These are phyloP conservation scores for Hypoxylon sp. DNA, from an alignment of 2,329 filamentous ascomycete genomes.

Conservation along the genomic window DNA sequence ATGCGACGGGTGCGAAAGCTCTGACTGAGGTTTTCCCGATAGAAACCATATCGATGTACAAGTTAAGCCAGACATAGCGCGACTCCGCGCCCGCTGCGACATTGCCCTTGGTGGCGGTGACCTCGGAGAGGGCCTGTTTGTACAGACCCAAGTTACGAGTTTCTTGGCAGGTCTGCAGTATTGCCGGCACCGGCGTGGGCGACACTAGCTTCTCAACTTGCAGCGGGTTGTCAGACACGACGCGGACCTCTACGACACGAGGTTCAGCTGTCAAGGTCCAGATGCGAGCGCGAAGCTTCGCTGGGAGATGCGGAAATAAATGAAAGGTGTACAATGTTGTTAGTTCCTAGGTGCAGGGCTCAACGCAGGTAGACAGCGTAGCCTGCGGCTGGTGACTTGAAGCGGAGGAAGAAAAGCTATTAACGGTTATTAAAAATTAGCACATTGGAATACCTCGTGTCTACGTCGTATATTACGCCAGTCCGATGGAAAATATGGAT, in stretches of 20 bases:
- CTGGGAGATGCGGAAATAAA: slow-evolving; percentile 31
- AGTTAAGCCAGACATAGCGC: slow-evolving; percentile 44
- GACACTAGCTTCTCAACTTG: slow-evolving; percentile 21
- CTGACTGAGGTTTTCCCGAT: slow-evolving; percentile 27
- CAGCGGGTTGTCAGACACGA: slow-evolving; percentile 13
- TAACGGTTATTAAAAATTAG: too few species aligned
- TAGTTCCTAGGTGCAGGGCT: slow-evolving; percentile 25
- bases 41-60: slow-evolving; percentile 44
- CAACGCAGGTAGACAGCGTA: slow-evolving; percentile 17
- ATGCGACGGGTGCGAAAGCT: slow-evolving; percentile 24
- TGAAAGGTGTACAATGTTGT: slow-evolving; percentile 36
- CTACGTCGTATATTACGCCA: slow-evolving; percentile 18
- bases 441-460: slow-evolving; percentile 2
- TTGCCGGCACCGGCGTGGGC: slow-evolving; percentile 38
- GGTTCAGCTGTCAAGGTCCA: slow-evolving; percentile 34
- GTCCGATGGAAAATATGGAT: slow-evolving; percentile 1
- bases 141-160: slow-evolving; percentile 39
- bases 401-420: slow-evolving; percentile 11
- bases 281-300: slow-evolving; percentile 31
- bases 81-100: slow-evolving; percentile 13
- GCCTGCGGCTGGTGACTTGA: slow-evolving; percentile 18
- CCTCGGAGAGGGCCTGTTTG: slow-evolving; percentile 34
- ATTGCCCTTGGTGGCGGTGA: slow-evolving; percentile 12
- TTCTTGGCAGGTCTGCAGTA: slow-evolving; percentile 42
- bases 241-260: slow-evolving; percentile 38